phyloP scores from a whole-genome alignment of 108 stramenopile species.

The Cyclotella kingstonii region DNA sequence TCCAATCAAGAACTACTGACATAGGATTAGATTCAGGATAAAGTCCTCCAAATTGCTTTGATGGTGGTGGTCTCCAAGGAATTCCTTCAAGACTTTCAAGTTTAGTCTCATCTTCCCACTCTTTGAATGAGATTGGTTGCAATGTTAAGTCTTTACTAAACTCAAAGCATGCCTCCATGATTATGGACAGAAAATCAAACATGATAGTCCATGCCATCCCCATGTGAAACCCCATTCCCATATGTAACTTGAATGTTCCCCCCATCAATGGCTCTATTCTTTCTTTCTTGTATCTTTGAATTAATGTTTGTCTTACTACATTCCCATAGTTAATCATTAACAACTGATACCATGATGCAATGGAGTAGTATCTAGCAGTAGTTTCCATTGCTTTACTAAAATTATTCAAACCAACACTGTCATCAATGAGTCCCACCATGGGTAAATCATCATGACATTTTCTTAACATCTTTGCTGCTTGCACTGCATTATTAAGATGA shows the following conservation, averaged over 20 bases:
- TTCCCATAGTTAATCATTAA: constrained; percentile 11
- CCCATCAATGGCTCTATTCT: constrained; percentile 13
- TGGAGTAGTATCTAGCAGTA: constrained; percentile 13
- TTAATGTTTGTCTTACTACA: constrained; percentile 3
- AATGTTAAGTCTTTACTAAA: background rate
- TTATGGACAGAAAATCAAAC: constrained; percentile 16
- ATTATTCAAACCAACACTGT: constrained; percentile 7
- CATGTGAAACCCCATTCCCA: constrained; percentile 29
- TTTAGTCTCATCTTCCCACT: constrained; percentile 2
- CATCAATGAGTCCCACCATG: constrained; percentile 10
- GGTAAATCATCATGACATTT: constrained; percentile 13
- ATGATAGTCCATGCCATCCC: constrained; percentile 27
- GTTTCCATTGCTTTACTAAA: constrained; percentile 11
- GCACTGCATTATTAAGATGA: constrained; percentile 53
- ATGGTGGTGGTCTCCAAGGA: constrained; percentile 4
- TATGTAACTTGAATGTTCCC: constrained; percentile 4
- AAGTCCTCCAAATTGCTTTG: constrained; percentile 3
- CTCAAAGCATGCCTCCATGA: constrained; percentile 18
- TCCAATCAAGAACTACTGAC: background rate
- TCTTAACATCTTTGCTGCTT: constrained; percentile 18
- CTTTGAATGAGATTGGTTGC: background rate
- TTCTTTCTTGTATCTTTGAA: constrained; percentile 7
- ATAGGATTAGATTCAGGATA: background rate
- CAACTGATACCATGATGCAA: constrained; percentile 6
- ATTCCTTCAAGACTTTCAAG: background rate